A percentile compares a stretch with the other conserved stretches of the same genome.
Conservation (phyloP, 2,329 filamentous ascomycete species). For the Aspergillus carbonarius region DNA sequence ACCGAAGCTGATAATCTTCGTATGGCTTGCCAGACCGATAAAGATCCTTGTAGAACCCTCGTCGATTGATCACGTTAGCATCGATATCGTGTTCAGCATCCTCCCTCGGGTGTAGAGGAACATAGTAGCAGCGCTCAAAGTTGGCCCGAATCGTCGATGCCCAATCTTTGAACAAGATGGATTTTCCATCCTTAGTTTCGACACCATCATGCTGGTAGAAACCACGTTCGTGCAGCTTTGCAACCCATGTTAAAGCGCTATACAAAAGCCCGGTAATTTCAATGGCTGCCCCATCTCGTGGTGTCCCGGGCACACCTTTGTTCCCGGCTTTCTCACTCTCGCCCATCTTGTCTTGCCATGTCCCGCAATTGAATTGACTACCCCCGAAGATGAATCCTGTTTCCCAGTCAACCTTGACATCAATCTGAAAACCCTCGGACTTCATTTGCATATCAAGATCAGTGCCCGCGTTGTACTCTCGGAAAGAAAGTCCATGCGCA, state of each 20-base stretch:
- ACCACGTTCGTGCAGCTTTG: constrained; percentile 64
- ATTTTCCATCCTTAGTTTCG: constrained; percentile 59
- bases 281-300: constrained; percentile 88
- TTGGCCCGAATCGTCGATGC: constrained; percentile 74
- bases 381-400: constrained; percentile 92
- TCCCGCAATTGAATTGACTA: constrained; percentile 92
- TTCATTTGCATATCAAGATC: constrained; percentile 91
- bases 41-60: constrained; percentile 97
- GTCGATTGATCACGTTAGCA: constrained; percentile 74
- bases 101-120: constrained; percentile 68
- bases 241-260: constrained; percentile 81
- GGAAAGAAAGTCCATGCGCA: constrained; percentile 84
- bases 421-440: constrained; percentile 85
- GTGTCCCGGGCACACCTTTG: constrained; percentile 94
- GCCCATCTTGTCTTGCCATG: constrained; percentile 99
- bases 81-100: constrained; percentile 81
- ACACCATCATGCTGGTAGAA: constrained; percentile 74
- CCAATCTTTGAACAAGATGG: constrained; percentile 75
- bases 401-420: constrained; percentile 86
- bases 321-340: constrained; percentile 87
- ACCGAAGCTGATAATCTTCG: constrained; percentile 93
- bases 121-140: constrained; percentile 91
- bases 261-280: constrained; percentile 94
- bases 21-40: constrained; percentile 94
- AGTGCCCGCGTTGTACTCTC: constrained; percentile 90